phyloP scores from a whole-genome alignment of 2,329 filamentous ascomycete genomes.

The Fusarium sp. region DNA sequence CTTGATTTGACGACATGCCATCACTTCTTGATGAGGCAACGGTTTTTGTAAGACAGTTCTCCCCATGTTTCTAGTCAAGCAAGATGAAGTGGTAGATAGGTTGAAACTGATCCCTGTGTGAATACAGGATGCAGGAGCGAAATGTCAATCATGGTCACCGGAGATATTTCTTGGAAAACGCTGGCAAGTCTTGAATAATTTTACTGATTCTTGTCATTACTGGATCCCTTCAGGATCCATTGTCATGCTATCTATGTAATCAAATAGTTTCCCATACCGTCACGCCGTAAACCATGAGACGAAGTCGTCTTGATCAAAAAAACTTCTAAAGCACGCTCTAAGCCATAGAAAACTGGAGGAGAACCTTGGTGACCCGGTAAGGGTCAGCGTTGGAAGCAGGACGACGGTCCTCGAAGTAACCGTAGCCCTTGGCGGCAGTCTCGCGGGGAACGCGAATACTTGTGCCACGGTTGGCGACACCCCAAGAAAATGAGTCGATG shows the following conservation, averaged over 20 bases:
- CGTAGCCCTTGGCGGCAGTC: constrained; percentile 86
- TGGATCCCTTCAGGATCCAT: neutral
- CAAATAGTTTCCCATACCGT: constrained; percentile 24
- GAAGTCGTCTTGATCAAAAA: constrained; percentile 6
- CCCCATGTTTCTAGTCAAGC: neutral
- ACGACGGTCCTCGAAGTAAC: constrained; percentile 90
- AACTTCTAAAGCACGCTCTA: constrained; percentile 23
- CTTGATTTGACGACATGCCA: neutral
- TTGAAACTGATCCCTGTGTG: accelerated
- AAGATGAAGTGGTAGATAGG: neutral
- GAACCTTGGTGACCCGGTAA: constrained; percentile 83
- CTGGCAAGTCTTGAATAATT: neutral
- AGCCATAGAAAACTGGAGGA: constrained; percentile 52
- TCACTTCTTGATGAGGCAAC: neutral
- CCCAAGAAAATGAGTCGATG: constrained; percentile 90
- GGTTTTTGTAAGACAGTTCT: neutral
- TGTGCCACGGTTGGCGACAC: constrained; percentile 94
- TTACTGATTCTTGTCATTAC: constrained; percentile 25
- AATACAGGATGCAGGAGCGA: neutral
- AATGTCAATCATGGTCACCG: neutral
- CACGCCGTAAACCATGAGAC: constrained; percentile 25
- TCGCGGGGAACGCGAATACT: constrained; percentile 93
- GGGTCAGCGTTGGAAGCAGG: constrained; percentile 89
- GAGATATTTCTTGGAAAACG: no score
- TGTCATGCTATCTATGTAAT: constrained; percentile 35